Evolutionary conservation across 805 yeast species (phyloP).

Genomic region (Scheffersomyces stipitis): DNA sequence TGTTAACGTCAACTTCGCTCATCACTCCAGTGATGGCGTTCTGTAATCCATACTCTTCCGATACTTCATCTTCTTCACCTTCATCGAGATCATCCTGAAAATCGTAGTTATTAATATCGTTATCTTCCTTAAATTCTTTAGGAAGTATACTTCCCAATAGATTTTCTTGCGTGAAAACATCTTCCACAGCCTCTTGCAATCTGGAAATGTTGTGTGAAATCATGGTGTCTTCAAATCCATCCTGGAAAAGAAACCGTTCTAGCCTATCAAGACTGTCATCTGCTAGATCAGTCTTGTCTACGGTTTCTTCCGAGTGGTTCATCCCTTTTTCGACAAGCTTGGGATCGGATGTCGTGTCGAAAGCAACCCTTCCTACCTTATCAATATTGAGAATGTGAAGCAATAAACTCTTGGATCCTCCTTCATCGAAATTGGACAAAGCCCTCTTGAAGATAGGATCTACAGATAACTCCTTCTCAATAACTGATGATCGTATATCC

Average conservation of each 20-base stretch:
- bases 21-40: neutral
- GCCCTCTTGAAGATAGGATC: constrained; percentile 31
- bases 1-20: constrained; percentile 1
- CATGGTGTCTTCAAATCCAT: constrained; percentile 7
- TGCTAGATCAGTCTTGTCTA: constrained; percentile 2
- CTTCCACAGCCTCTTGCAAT: constrained; percentile 8
- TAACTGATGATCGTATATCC: constrained; percentile 8
- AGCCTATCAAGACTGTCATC: constrained; percentile 7
- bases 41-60: constrained; percentile 1
- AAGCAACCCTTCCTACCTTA: constrained; percentile 21
- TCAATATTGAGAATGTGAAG: constrained; percentile 25
- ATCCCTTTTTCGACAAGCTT: neutral
- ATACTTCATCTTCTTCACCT: constrained; percentile 1
- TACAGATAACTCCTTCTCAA: constrained; percentile 23
- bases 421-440: constrained; percentile 30
- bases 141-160: neutral
- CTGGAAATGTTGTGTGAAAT: constrained; percentile 17
- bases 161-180: neutral
- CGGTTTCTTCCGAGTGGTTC: neutral
- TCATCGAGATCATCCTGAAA: constrained; percentile 11
- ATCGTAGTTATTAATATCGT: neutral
- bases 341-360: constrained; percentile 6
- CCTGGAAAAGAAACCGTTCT: constrained; percentile 7
- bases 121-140: neutral
- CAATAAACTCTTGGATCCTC: constrained; percentile 30